These are phyloP conservation scores for Cercospora zeae-maydis DNA, from an alignment of 2,329 filamentous ascomycete genomes.

Conservation along the genomic window DNA sequence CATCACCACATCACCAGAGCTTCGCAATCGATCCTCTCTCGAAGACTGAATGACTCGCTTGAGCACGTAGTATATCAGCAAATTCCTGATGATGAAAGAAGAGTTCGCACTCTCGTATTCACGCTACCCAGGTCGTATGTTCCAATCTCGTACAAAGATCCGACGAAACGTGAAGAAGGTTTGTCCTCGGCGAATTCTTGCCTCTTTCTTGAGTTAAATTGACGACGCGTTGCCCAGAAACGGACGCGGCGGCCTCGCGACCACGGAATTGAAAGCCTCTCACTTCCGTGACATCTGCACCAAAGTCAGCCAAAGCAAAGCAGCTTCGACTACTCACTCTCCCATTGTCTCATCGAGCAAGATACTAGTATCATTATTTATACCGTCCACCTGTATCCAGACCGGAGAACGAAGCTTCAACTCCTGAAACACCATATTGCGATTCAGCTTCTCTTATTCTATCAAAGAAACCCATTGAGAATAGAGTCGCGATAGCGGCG, in stretches of 20 bases:
- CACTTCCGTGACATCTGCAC: neutral
- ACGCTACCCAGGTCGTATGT: no score
- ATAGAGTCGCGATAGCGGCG: neutral
- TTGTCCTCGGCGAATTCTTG: neutral
- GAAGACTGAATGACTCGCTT: no score
- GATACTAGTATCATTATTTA: neutral
- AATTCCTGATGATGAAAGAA: no score
- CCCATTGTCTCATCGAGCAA: neutral
- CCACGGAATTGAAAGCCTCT: neutral
- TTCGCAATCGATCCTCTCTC: no score
- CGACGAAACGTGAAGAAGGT: neutral
- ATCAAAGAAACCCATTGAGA: neutral
- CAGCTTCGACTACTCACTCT: neutral
- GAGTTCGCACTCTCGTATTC: no score
- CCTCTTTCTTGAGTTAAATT: no score
- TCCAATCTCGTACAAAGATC: no score
- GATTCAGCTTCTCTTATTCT: neutral
- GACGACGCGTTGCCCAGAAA: no score
- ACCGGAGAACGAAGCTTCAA: neutral
- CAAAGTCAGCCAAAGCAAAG: neutral
- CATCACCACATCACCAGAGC: no score
- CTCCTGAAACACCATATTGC: neutral
- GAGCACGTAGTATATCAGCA: no score
- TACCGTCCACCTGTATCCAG: no score
- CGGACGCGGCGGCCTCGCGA: neutral